Evolutionary conservation across 805 yeast genomes (phyloP), one percentile per base, ranked within the genome.

Genomic region (Saccharomycopsis selenospora): DNA sequence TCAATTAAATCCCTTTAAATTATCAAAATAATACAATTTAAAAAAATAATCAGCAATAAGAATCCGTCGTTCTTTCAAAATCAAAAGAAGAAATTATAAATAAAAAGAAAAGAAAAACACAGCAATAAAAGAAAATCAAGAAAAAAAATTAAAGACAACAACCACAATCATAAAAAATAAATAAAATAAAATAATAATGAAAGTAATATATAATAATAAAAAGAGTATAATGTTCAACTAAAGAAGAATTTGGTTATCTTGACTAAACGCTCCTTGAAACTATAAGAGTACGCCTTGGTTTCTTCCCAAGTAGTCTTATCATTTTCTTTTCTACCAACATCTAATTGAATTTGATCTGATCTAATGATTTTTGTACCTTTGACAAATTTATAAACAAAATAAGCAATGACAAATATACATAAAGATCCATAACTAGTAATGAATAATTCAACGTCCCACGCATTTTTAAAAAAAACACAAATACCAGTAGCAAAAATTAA

Each of bases 271-370:
- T 66, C 71, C 41, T 56, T 61, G 33, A 66, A 59, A 43, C 59
- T 68, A 33, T 60, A 59, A 18, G 58, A 54, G 45, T 67, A 68
- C 28, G 63, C 67, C 38, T 65, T 69, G 45, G 85, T 86, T 50
- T 86, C 93, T 55, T 82, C 87, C 95, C 95, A 86, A 20, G 80
- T 77, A 54, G 76, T 76, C 43, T 88, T 69, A 63, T 88, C 96
- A 66, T 82, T 78, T 61, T 87, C 95, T 45, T 93, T 72, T 57
- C 95, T 69, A 2, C 95, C 95, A 0, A 87, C 75, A 62, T 88
- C 95, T 60, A 84, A 73, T 62, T 88, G 95, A 51, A 87, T 61
- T 42, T 85, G 82, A 56, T 84, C 90, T 42, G 85, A 65, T 44
- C 85, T 73, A 46, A 79, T 85, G 8, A 82, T 67, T 54, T 78